Base-by-base conservation (phyloP, 768 basidiomycete species). In the Amanita pseudoporphyria region DNA sequence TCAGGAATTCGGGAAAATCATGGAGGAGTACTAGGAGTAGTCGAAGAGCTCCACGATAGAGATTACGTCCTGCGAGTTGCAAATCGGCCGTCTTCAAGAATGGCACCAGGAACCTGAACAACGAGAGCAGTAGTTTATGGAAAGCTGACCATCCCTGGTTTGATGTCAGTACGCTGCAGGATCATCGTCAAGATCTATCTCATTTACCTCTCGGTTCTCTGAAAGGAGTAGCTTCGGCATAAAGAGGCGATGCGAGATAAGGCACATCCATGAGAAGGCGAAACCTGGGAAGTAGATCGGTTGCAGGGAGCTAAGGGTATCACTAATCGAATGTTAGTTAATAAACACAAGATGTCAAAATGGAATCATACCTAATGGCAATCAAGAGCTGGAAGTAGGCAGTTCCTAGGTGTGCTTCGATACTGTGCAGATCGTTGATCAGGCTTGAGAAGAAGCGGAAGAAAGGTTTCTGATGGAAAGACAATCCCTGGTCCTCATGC, bases 1-100 rank as follows among this genome's bases (percentile, higher is more conserved):
- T 90, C 53, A 98, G 74, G 73, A 98, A 98, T 53, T 97, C 96
- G 45, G 96, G 96, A 74, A 98, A 98, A 67, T 98, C 96, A 66
- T 99, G 94, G 16, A 99, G 80, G 45, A 99, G 83, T 51, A 98
- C 92, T 41, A 99, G 78, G 42, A 99, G 80, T 26, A 99, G 76
- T 31, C 94, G 82, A 40, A 96, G 73, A 18, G 92, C 79, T 18
- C 92, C 96, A 37, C 89, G 82, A 71, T 94, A 97, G 37, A 99
- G 77, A 54, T 90, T 86, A 37, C 87, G 78, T 18, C 87, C 84
- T 4, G 92, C 82, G 19, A 78, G 74, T 55, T 86, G 80, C 37
- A 98, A 75, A 56, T 88, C 82, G 12, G 84, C 80, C 28, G 84
- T 78, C 59, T 82, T 86, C 58, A 99, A 73, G 76, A 97, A 95